Evolutionary conservation across 306 rosid genomes (phyloP).

Genomic region (Cucurbita pepo): DNA sequence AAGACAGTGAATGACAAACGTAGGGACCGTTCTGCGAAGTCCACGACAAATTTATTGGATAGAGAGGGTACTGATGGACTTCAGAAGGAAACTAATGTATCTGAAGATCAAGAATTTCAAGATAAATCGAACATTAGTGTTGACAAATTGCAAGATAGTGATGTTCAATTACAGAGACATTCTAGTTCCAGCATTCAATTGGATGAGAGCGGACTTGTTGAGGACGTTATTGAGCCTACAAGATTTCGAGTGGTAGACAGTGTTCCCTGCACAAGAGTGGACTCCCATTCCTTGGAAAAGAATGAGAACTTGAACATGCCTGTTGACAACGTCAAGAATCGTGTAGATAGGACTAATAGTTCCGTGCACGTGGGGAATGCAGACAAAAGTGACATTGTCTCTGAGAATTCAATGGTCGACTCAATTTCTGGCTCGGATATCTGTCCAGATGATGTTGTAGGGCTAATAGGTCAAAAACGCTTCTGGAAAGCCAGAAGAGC

Average conservation of each 20-base stretch:
- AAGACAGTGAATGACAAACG: slow-evolving; percentile 17
- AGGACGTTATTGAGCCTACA: slow-evolving; percentile 27
- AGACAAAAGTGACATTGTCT: slow-evolving; percentile 46
- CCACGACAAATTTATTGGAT: slow-evolving; percentile 17
- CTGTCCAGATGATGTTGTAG: slow-evolving; percentile 85
- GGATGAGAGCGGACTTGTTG: slow-evolving; percentile 20
- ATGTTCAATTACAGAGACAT: slow-evolving; percentile 24
- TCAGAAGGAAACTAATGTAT: slow-evolving; percentile 16
- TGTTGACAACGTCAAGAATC: slow-evolving; percentile 20
- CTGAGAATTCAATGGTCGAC: slow-evolving; percentile 57
- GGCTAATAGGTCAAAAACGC: slow-evolving; percentile 73
- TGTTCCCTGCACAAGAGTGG: slow-evolving; percentile 16
- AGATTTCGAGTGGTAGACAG: slow-evolving; percentile 23
- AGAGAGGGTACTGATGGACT: slow-evolving; percentile 26
- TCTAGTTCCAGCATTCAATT: slow-evolving; percentile 19
- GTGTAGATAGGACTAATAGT: slow-evolving; percentile 19
- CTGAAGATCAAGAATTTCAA: slow-evolving; percentile 24
- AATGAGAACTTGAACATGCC: slow-evolving; percentile 23
- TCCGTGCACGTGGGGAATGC: slow-evolving; percentile 19
- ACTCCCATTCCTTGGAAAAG: slow-evolving; percentile 14
- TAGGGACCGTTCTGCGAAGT: slow-evolving; percentile 12
- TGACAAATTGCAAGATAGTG: slow-evolving; percentile 22
- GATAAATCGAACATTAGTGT: slow-evolving; percentile 20
- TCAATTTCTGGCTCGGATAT: slow-evolving; percentile 30
- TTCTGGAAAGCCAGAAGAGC: slow-evolving; percentile 97